Base-by-base conservation (phyloP, 192 early-diverging fungal genomes). In the Umbelopsis sp. region DNA sequence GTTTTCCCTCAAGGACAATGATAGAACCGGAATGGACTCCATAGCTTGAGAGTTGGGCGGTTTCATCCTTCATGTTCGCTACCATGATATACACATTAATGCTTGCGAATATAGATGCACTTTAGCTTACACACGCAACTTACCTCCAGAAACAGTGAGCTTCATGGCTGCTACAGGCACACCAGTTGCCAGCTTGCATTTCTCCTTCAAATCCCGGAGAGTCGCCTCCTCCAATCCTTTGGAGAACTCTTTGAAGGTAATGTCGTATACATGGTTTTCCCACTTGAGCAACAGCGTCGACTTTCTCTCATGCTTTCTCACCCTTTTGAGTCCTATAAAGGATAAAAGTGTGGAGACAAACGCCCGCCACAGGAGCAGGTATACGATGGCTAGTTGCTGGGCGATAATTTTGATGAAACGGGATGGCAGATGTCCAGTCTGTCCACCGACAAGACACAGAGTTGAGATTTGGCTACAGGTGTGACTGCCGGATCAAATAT, bases 111-210 rank as follows among this genome's bases (percentile, higher is more conserved):
- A 41, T 16, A 4, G 0, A 58, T 30, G 50, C 30, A 7, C 27
- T 27, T 18, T 6, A 12, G 66, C 12, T n/a, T 27, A 52, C 20
- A 18, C 16, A 74, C 2, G 33, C 11, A 33, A 49, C 78, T 73
- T 87, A 92, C 92, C 92, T 69, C 91, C 93, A 49, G 88, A 87
- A 30, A 87, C 82, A 30, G 88, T 74, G 21, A 97, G 76, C 67
- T 89, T 92, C 81, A 95, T 89, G 25, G 84, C 85, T 53, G 87
- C 88, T 5, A 85, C 81, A 10, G 94, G 94, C 13, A 97, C 90
- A 25, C 90, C 88, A 0, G 93, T 92, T 23, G 87, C 76, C 47
- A 86, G 80, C 64, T 90, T 89, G 68, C 91, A 90, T 51, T 87
- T 85, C 48, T 91, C 86, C 51, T 93, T 87, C 69, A 97, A 77